These are phyloP conservation scores for Mallotus repandus DNA, from an alignment of 441 rosid species.

Conservation along the genomic window DNA sequence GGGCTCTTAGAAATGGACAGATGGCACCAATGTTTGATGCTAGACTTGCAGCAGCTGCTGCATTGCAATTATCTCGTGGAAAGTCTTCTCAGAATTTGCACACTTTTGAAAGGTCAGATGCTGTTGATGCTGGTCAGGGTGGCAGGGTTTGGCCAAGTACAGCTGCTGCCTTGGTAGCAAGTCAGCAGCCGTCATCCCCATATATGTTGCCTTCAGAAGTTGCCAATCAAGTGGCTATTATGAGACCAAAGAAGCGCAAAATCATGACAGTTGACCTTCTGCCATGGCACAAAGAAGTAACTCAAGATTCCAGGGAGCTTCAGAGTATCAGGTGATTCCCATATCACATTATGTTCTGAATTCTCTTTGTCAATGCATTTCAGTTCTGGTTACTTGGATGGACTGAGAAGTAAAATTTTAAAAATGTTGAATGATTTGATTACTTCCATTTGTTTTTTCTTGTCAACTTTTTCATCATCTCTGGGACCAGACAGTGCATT, in stretches of 20 bases:
- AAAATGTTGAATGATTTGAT: neutral
- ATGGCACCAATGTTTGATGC: constrained; percentile 36
- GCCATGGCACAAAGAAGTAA: constrained; percentile 73
- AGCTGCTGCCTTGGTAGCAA: constrained; percentile 20
- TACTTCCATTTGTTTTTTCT: neutral
- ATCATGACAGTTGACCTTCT: constrained; percentile 34
- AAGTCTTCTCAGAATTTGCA: constrained; percentile 38
- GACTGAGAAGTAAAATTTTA: neutral
- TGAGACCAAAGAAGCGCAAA: constrained; percentile 62
- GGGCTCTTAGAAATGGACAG: constrained; percentile 47
- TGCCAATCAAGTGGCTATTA: constrained; percentile 22
- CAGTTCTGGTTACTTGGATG: neutral
- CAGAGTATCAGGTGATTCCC: constrained; percentile 50
- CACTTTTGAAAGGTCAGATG: constrained; percentile 26
- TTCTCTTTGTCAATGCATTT: neutral
- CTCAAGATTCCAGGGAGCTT: constrained; percentile 36
- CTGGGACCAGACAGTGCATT: neutral
- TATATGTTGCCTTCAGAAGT: constrained; percentile 30
- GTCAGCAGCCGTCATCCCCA: constrained; percentile 32
- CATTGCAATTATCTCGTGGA: constrained; percentile 31
- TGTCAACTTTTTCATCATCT: neutral
- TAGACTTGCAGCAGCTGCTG: constrained; percentile 27
- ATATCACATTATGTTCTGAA: neutral
- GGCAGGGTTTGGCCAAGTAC: constrained; percentile 24
- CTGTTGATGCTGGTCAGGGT: constrained; percentile 31